These are phyloP conservation scores for Debaryomyces singareniensis DNA, from an alignment of 1,139 yeast species.

Conservation along the genomic window DNA sequence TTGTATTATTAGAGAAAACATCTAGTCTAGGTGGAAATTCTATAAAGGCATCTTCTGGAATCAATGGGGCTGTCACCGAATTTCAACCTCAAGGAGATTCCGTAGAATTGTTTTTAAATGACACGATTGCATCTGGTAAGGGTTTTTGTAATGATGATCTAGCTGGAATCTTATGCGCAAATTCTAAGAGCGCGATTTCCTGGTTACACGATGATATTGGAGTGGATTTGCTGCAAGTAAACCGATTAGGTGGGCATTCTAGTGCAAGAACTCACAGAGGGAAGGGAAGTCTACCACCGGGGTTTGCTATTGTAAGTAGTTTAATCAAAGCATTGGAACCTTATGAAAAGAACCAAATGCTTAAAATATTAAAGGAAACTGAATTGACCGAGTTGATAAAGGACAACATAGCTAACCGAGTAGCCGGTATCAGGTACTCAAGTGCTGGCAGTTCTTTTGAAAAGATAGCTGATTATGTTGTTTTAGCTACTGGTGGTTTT, in stretches of 20 bases:
- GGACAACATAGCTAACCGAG: conserved; percentile 7
- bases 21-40: conserved; percentile 31
- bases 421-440: conserved; percentile 18
- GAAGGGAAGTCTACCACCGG: conserved; percentile 20
- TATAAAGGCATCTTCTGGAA: conserved; percentile 34
- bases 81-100: conserved; percentile 21
- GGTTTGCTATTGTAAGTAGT: conserved; percentile 27
- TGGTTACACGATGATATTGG: conserved; percentile 22
- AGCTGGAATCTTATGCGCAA: conserved; percentile 18
- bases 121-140: conserved; percentile 27
- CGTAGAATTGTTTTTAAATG: conserved; percentile 17
- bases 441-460: conserved; percentile 5
- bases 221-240: conserved; percentile 23
- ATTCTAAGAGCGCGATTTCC: conserved; percentile 23
- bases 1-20: conserved; percentile 26
- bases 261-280: conserved; percentile 34
- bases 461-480: conserved; percentile 14
- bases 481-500: conserved; percentile 36
- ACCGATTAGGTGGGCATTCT: conserved; percentile 32
- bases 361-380: conserved; percentile 17
- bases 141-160: conserved; percentile 18
- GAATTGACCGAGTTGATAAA: conserved; percentile 13
- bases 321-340: conserved; percentile 16
- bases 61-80: conserved; percentile 30
- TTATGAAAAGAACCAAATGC: conserved; percentile 7